A percentile compares a stretch with the other conserved stretches of the same genome.
phyloP scores from a whole-genome alignment of 345 rosid genomes.

The Dipteronia dyeriana region DNA sequence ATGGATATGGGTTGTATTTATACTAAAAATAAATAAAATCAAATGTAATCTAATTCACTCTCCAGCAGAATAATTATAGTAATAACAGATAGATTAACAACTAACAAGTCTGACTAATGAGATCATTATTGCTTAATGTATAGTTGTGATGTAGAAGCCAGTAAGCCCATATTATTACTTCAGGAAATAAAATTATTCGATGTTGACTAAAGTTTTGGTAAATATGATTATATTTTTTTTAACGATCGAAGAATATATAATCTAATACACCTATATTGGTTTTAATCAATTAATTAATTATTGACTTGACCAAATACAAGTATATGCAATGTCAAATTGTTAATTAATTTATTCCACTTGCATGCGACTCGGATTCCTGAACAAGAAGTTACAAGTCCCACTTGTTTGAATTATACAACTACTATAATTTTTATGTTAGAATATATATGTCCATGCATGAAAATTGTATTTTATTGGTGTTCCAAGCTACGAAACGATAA shows the following conservation, averaged over 20 bases:
- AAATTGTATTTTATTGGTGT: neutral
- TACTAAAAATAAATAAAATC: too few relatives aligned
- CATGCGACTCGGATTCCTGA: neutral
- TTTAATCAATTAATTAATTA: neutral
- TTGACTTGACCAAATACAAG: neutral
- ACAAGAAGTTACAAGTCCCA: neutral
- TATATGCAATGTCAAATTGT: neutral
- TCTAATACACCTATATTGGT: neutral
- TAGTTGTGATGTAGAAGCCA: neutral
- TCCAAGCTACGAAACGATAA: neutral
- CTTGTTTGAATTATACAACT: neutral
- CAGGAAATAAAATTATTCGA: neutral
- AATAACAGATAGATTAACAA: neutral
- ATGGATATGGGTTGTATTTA: too few relatives aligned
- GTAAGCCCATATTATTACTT: neutral
- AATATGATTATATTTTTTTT: neutral
- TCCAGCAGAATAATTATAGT: too few relatives aligned
- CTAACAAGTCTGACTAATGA: neutral
- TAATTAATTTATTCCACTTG: neutral
- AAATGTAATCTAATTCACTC: too few relatives aligned
- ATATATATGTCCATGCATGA: neutral
- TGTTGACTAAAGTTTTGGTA: constrained; percentile 1
- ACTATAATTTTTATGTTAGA: neutral
- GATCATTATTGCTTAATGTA: neutral
- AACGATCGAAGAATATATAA: neutral